Base-by-base conservation (phyloP, 1,284 basidiomycete genomes). In the Boletus semigastroideus region DNA sequence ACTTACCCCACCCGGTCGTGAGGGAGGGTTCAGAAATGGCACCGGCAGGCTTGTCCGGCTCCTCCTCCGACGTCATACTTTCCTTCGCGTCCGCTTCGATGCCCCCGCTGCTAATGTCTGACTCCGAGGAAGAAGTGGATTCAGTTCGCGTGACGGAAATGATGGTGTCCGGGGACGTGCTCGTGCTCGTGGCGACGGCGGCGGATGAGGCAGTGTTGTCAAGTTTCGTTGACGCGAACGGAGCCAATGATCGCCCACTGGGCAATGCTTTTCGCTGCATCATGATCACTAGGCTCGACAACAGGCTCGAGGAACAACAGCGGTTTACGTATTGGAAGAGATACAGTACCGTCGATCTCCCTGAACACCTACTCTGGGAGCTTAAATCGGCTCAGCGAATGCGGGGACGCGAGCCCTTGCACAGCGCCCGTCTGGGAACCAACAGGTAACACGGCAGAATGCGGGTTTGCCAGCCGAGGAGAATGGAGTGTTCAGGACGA, bases 31-130 rank as follows among this genome's bases (percentile, higher is more conserved):
- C 19, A 14, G 64, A 58, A 14, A 55, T 56, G 36, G 58, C 53
- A 37, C 61, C 54, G 43, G 67, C 67, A 46, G 68, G 65, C 55
- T 76, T 79, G 33, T 78, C 77, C 19, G 71, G 66, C 58, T 85
- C 84, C 57, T 86, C 85, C 59, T 89, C 87, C 43, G 87, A 87
- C 6, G 86, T 84, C 57, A 85, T 72, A 59, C 84, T 87, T 62
- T 84, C 84, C 67, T 88, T 87, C 25, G 80, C 80, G 59, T 89
- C 87, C 11, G 83, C 86, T 50, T 88, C 86, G 49, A 77, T 74
- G 5, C 70, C 68, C 19, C 83, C 84, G 19, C 77, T 82, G 61
- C 73, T 80, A 48, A 70, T 75, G 59, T 83, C 83, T 10, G 77
- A 78, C 62, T 83, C 82, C 38, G 81, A 83, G 46, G 78, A 77